phyloP scores from a whole-genome alignment of 441 rosid genomes.

The Croton setiger region DNA sequence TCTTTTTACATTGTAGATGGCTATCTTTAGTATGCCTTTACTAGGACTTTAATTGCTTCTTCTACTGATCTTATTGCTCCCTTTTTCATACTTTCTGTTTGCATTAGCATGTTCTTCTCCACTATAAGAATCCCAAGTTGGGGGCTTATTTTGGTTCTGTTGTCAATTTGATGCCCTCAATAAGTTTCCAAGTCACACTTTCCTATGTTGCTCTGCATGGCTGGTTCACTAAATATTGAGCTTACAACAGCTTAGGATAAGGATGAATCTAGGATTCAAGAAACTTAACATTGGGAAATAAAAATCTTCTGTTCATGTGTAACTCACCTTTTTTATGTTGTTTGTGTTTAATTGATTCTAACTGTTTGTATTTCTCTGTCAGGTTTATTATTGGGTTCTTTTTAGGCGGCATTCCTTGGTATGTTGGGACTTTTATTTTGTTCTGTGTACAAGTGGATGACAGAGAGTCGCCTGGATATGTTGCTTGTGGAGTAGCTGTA shows the following conservation, averaged over 20 bases:
- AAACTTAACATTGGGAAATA: background rate
- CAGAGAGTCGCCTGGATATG: slow-evolving; percentile 81
- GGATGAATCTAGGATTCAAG: background rate
- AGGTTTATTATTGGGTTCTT: slow-evolving; percentile 83
- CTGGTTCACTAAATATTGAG: background rate
- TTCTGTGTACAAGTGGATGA: slow-evolving; percentile 52
- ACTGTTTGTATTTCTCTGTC: slow-evolving; percentile 11
- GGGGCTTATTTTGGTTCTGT: background rate
- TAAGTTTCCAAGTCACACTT: background rate
- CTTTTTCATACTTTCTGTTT: background rate
- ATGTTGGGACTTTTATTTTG: slow-evolving; percentile 57
- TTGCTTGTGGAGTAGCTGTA: slow-evolving; percentile 77
- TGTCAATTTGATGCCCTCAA: background rate
- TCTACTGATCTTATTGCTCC: background rate
- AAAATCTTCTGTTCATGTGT: background rate
- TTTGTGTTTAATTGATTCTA: background rate
- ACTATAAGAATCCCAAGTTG: background rate
- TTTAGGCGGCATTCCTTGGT: slow-evolving; percentile 87
- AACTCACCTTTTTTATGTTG: background rate
- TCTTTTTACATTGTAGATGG: background rate
- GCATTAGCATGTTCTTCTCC: background rate
- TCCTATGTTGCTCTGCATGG: background rate
- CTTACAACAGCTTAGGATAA: background rate
- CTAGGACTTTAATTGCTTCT: background rate
- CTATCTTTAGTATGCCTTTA: background rate